These are phyloP conservation scores for Sporothrix brasiliensis DNA, from an alignment of 2,329 filamentous ascomycete genomes.

Conservation along the genomic window DNA sequence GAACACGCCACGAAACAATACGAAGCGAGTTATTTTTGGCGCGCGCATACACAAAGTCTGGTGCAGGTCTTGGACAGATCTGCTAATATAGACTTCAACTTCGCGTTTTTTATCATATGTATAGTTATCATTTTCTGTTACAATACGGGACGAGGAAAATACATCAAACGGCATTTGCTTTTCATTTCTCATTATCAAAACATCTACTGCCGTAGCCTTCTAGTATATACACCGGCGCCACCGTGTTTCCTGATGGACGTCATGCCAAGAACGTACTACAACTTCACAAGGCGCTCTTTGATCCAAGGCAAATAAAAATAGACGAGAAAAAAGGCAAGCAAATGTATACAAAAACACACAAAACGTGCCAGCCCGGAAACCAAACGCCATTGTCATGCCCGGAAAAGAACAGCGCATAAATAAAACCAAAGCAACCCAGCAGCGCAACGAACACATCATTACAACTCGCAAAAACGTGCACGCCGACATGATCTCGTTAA, in stretches of 20 bases:
- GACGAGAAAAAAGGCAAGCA: slow-evolving; percentile 1
- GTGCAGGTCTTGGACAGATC: not conserved
- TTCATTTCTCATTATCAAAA: slow-evolving; percentile 13
- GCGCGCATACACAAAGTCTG: not conserved
- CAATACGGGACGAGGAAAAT: slow-evolving; percentile 14
- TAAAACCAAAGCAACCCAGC: slow-evolving; percentile 11
- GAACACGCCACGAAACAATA: slow-evolving; percentile 9
- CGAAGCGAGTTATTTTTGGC: slow-evolving; percentile 13
- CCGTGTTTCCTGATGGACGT: not conserved
- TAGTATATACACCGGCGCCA: too few species aligned
- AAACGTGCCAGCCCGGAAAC: not conserved
- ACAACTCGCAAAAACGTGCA: not conserved
- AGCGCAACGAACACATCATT: slow-evolving; percentile 6
- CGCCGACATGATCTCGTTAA: slow-evolving; percentile 14
- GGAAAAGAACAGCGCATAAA: slow-evolving; percentile 12
- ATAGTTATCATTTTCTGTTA: slow-evolving; percentile 22
- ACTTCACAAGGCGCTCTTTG: not conserved
- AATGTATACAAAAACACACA: slow-evolving; percentile 1
- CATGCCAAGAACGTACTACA: not conserved
- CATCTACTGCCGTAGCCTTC: not conserved
- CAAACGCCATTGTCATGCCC: slow-evolving; percentile 27
- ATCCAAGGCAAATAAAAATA: not conserved
- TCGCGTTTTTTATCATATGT: slow-evolving; percentile 2
- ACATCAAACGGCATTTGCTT: slow-evolving; percentile 14
- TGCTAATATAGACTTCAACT: too few species aligned